Evolutionary conservation across 352 stramenopile genomes (phyloP).

Genomic region (Globisporangium alternatum): DNA sequence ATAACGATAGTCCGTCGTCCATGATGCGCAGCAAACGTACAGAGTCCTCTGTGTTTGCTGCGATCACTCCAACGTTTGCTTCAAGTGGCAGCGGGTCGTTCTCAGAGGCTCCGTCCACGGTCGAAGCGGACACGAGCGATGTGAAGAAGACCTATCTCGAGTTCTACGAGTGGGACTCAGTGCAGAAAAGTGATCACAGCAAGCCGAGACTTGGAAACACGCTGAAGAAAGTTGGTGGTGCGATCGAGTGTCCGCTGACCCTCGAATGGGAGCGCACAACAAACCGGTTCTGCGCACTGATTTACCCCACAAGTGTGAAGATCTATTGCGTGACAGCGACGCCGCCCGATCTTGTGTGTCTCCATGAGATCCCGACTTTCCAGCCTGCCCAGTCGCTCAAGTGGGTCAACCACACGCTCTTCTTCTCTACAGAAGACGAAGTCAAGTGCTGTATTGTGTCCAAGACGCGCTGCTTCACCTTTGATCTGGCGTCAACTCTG

Average conservation of each 20-base stretch:
- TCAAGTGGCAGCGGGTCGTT: slow-evolving; percentile 19
- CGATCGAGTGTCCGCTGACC: slow-evolving; percentile 51
- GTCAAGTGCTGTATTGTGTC: slow-evolving; percentile 70
- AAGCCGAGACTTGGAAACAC: slow-evolving; percentile 14
- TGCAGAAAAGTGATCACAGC: slow-evolving; percentile 9
- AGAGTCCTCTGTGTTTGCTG: slow-evolving; percentile 49
- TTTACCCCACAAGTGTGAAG: slow-evolving; percentile 44
- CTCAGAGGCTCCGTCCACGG: slow-evolving; percentile 9
- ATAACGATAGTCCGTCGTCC: slow-evolving; percentile 33
- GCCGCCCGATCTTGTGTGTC: slow-evolving; percentile 28
- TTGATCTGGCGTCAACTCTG: slow-evolving; percentile 53
- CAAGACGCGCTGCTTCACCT: slow-evolving; percentile 48
- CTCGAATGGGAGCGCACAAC: slow-evolving; percentile 60
- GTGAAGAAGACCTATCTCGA: slow-evolving; percentile 61
- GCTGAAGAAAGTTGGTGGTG: slow-evolving; percentile 25
- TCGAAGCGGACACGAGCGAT: slow-evolving; percentile 27
- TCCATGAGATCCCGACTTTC: slow-evolving; percentile 57
- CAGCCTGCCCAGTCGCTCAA: slow-evolving; percentile 38
- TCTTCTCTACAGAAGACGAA: slow-evolving; percentile 52
- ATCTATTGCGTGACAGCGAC: slow-evolving; percentile 40
- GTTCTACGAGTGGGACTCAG: slow-evolving; percentile 66
- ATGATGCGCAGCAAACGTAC: slow-evolving; percentile 44
- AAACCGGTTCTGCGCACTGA: slow-evolving; percentile 50
- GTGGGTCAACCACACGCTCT: slow-evolving; percentile 73
- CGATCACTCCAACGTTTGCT: slow-evolving; percentile 30